Evolutionary conservation across 2,329 filamentous ascomycete species (phyloP), one percentile per base, ranked within the genome.

Genomic region (Zymoseptoria ardabiliae): DNA sequence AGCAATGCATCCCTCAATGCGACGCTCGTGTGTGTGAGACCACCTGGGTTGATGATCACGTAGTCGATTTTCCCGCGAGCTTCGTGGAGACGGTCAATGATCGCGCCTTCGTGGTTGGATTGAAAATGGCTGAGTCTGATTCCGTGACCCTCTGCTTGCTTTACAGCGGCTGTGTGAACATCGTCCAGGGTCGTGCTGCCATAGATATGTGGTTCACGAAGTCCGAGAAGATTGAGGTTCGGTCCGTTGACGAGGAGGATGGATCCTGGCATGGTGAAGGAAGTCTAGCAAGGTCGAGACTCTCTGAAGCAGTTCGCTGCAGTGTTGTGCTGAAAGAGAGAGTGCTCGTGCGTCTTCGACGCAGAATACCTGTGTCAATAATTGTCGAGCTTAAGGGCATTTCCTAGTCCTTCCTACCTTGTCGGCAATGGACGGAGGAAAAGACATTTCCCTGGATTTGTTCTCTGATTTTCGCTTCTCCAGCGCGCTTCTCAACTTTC

Each of bases 211-310:
- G 89, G 88, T 72, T 93, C 88, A 21, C 89, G 81, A 11, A 83
- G 87, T 41, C 89, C 89, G 28, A 92, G 82, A 54, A 92, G 85
- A 75, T 91, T 91, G 67, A 92, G 85, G 73, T 92, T 92, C 30
- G 88, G 88, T n/a, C 89, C 62, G 23, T 64, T 65, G 60, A 65
- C 58, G 21, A 64, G 55, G 28, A 74, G 73, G 13, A 62, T 58
- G 41, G 54, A 53, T 19, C 61, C 57, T 25, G 56, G 28, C 55
- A 62, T 62, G 2, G 45, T 58, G 53, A 28, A 7, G 17, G 35
- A 45, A 5, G 17, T 45, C 2, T 13, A 4, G 17, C 35, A 17
- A n/a, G 4, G 13, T 45, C 35, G 13, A n/a, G 4, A 45, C 6
- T 4, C 25, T 11, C 11, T 45, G 17, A 17, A 45, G 35, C 17